A percentile compares a stretch with the other conserved stretches of the same genome.
Conservation (phyloP, 345 rosid genomes). For the Populus nigra region DNA sequence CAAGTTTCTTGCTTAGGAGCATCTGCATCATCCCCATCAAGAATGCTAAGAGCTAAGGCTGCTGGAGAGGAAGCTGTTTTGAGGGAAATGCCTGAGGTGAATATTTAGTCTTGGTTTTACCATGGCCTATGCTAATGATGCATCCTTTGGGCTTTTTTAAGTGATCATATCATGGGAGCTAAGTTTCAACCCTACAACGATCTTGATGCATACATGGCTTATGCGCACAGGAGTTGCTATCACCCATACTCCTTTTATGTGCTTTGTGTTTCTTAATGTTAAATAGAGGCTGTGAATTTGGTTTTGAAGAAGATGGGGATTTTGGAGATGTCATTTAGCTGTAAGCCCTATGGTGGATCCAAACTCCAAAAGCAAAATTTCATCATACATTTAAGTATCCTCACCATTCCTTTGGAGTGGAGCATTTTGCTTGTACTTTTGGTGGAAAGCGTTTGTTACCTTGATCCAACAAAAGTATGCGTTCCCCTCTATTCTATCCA, state of each 20-base stretch:
- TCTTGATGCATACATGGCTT: neutral
- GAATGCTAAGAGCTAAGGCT: constrained; percentile 76
- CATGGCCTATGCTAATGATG: constrained; percentile 1
- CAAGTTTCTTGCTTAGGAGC: constrained; percentile 97
- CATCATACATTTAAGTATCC: neutral
- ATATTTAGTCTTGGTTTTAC: neutral
- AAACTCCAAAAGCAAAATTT: neutral
- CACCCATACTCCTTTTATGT: neutral
- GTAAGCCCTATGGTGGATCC: neutral
- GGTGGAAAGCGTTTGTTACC: neutral
- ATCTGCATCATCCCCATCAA: constrained; percentile 76
- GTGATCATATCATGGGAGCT: neutral
- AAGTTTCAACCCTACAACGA: neutral
- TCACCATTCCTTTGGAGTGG: neutral
- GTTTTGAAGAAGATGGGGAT: neutral
- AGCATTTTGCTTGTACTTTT: neutral
- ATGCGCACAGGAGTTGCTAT: neutral
- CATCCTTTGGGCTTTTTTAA: neutral
- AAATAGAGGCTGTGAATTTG: neutral
- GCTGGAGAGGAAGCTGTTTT: constrained; percentile 89
- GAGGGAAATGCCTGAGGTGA: constrained; percentile 78
- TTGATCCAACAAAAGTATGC: neutral
- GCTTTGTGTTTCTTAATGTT: neutral
- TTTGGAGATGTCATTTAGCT: neutral
- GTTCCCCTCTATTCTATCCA: neutral